phyloP scores from a whole-genome alignment of 2,329 filamentous ascomycete species.

The Penicillium expansum region DNA sequence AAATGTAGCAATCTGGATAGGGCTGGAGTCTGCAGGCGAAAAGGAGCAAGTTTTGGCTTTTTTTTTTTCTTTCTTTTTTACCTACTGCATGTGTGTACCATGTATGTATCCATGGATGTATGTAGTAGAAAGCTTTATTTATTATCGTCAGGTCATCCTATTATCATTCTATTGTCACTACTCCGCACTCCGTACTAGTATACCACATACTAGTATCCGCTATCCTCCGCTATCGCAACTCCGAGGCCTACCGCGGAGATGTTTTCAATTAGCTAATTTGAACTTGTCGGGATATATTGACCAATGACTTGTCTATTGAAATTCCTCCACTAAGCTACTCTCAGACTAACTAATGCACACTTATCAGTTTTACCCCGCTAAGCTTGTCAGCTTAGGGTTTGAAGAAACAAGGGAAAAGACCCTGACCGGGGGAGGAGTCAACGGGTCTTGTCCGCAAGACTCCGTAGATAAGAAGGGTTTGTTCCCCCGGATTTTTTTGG shows the following conservation, averaged over 20 bases:
- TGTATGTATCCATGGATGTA: no score
- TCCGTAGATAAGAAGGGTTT: conserved; percentile 5
- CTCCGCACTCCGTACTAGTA: no score
- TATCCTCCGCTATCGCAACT: conserved; percentile 1
- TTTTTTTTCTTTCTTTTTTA: no score
- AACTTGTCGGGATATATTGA: not conserved
- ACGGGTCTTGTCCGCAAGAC: conserved; percentile 5
- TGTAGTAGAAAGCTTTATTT: no score
- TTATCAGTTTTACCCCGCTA: not conserved
- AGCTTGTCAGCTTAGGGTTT: not conserved
- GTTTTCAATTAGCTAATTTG: conserved; percentile 21
- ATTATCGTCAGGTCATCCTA: no score
- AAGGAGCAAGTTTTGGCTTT: no score
- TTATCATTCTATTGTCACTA: no score
- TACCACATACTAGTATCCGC: no score
- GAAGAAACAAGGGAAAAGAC: not conserved
- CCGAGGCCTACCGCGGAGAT: not conserved
- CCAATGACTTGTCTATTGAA: not conserved
- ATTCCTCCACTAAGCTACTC: not conserved
- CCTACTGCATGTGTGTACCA: no score
- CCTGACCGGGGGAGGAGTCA: not conserved
- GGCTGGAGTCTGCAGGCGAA: not conserved
- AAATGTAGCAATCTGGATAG: not conserved
- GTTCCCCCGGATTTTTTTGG: not conserved
- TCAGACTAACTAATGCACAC: not conserved